Base-by-base conservation (phyloP, 352 stramenopile species). In the Globisporangium camurandrum region DNA sequence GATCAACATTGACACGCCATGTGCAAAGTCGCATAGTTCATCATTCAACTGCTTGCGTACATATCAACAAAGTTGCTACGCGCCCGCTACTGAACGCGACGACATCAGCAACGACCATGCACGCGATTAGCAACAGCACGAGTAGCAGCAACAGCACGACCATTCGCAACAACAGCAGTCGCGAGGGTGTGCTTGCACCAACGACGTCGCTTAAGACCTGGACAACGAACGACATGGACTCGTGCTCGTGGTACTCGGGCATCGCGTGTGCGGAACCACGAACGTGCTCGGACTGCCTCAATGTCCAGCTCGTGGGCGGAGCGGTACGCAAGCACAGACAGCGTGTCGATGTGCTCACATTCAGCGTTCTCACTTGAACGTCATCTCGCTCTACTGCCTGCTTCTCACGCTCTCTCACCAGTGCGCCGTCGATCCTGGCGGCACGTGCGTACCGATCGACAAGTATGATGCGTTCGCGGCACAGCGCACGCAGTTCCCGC, bases 391-490 rank as follows among this genome's bases (percentile, higher is more conserved):
- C n/a, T n/a, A n/a, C n/a, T n/a, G n/a, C n/a, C n/a, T 33, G 19
- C 0, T 42, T 3, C 4, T 42, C 23, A 30, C 44, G 6, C 24
- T 14, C 5, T 16, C 34, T 40, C 24, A 37, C 28, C n/a, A 56
- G 30, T 34, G 30, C 30, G 30, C 30, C 8, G 12, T 34, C 8
- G 30, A 34, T 34, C 30, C 8, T 12, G 30, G 12, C 30, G 30
- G 30, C 30, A 12, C 49, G 41, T 68, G 45, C 69, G 64, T 75
- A 49, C 71, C 63, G 71, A 72, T 54, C 49, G 57, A 12, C 57
- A 45, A 31, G 51, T 26, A 2, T 36, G 59, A 6, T 62, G 72
- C 44, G 71, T 65, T 43, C 56, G 66, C 2, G 3, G 44, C 26
- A 67, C 61, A 38, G 58, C 54, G 12, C 57, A 30, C 24, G 46